A percentile compares a stretch with the other conserved stretches of the same genome.
Conservation (phyloP, 805 yeast genomes). For the Ogataea naganishii region DNA sequence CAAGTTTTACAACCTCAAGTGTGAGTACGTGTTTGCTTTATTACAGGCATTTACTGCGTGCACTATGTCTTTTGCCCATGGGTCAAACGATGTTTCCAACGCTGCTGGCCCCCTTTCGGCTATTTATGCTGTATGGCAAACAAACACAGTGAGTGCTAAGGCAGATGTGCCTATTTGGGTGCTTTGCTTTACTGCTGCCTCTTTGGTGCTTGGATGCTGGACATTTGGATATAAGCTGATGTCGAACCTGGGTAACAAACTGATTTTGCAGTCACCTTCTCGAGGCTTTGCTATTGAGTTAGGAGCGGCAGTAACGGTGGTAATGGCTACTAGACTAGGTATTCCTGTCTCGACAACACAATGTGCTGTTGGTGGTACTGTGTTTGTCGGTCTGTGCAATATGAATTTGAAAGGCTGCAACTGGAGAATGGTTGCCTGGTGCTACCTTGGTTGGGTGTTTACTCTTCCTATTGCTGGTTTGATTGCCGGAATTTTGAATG, state of each 20-base stretch:
- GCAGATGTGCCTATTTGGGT: conserved; percentile 67
- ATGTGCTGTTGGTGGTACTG: conserved; percentile 72
- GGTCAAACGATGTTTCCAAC: conserved; percentile 72
- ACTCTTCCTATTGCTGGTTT: conserved; percentile 71
- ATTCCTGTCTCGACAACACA: conserved; percentile 77
- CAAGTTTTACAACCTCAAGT: conserved; percentile 60
- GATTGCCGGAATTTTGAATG: conserved; percentile 59
- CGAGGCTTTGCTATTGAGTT: conserved; percentile 71
- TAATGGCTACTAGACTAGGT: conserved; percentile 64
- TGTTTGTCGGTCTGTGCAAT: conserved; percentile 68
- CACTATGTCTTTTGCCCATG: conserved; percentile 78
- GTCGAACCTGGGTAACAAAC: conserved; percentile 62
- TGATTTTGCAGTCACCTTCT: conserved; percentile 69
- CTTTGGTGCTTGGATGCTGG: conserved; percentile 63
- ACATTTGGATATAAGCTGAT: conserved; percentile 61
- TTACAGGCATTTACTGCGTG: conserved; percentile 67
- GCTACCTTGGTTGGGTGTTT: conserved; percentile 63
- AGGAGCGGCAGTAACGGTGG: conserved; percentile 70
- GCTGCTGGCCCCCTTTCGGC: conserved; percentile 72
- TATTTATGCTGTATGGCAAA: conserved; percentile 51
- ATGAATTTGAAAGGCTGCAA: conserved; percentile 53
- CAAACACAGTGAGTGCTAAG: conserved; percentile 35
- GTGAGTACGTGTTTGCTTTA: conserved; percentile 60
- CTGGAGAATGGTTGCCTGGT: conserved; percentile 72
- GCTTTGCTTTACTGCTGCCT: conserved; percentile 56